These are phyloP conservation scores for Raffaelea albimanens DNA, from an alignment of 2,329 filamentous ascomycete genomes.

Conservation along the genomic window DNA sequence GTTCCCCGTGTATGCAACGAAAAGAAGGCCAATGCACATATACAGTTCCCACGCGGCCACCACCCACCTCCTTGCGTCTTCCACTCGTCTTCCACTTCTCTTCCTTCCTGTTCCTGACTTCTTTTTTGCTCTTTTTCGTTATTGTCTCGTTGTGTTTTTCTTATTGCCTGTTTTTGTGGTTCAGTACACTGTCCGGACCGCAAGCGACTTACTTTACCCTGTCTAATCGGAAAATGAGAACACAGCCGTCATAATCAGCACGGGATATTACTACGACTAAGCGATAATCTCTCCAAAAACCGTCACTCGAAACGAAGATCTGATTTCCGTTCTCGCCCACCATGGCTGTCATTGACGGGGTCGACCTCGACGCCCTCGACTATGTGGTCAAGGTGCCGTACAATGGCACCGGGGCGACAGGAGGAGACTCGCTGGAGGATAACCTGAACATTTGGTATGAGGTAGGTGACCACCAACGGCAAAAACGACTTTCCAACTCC, in stretches of 20 bases:
- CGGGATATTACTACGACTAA: no score
- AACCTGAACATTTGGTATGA: conserved; percentile 74
- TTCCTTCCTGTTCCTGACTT: not conserved
- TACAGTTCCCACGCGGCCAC: conserved; percentile 3
- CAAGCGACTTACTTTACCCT: no score
- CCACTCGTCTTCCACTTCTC: not conserved
- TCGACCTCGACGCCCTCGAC: conserved; percentile 33
- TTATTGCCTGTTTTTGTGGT: no score
- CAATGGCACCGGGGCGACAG: conserved; percentile 55
- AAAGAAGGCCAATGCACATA: not conserved
- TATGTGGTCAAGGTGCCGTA: conserved; percentile 43
- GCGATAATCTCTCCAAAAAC: no score
- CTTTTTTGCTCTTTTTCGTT: not conserved
- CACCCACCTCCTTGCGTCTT: not conserved
- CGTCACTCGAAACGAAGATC: not conserved
- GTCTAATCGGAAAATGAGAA: no score
- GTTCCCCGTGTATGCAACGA: no score
- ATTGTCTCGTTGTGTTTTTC: no score
- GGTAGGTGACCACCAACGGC: conserved; percentile 30
- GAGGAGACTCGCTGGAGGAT: conserved; percentile 57
- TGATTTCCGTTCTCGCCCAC: conserved; percentile 2
- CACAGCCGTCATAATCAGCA: no score
- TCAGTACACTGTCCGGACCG: no score
- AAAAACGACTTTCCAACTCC: no score
- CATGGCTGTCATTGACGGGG: conserved; percentile 26